A percentile compares a stretch with the other conserved stretches of the same genome.
These are phyloP conservation scores for Teunomyces stri DNA, from an alignment of 805 yeast species.

Conservation along the genomic window DNA sequence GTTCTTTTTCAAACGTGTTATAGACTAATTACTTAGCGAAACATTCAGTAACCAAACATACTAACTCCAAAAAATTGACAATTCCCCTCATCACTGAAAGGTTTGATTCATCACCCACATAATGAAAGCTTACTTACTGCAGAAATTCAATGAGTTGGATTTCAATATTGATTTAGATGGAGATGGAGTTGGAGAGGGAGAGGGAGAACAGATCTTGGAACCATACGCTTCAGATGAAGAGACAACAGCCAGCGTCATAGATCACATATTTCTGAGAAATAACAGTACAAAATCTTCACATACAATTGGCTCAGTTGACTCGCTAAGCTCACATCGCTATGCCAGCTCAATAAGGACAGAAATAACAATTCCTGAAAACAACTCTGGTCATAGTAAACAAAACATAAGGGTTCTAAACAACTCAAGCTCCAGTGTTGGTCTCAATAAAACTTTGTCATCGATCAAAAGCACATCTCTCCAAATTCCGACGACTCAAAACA, in stretches of 20 bases:
- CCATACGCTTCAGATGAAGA: neutral
- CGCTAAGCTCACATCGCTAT: conserved; percentile 3
- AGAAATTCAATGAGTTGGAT: conserved; percentile 5
- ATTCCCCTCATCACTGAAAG: neutral
- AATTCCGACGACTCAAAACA: no score
- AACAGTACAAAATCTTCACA: conserved; percentile 11
- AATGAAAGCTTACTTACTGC: conserved; percentile 1
- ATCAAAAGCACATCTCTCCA: neutral
- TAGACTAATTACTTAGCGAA: no score
- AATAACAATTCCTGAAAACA: conserved; percentile 5
- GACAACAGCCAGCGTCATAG: neutral
- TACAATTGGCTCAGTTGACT: conserved; percentile 7
- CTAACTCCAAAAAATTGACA: neutral
- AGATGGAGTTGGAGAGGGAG: neutral
- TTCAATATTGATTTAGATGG: neutral
- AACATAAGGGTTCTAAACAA: neutral
- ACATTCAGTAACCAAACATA: neutral
- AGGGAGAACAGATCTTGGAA: neutral
- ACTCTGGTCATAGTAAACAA: neutral
- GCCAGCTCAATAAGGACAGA: conserved; percentile 7
- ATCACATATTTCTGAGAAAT: conserved; percentile 6
- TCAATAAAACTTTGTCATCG: neutral
- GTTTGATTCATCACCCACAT: neutral
- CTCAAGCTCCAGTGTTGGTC: no score
- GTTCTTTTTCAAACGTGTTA: neutral